phyloP scores from a whole-genome alignment of 2,329 filamentous ascomycete genomes.

The Sporothrix schenckii region DNA sequence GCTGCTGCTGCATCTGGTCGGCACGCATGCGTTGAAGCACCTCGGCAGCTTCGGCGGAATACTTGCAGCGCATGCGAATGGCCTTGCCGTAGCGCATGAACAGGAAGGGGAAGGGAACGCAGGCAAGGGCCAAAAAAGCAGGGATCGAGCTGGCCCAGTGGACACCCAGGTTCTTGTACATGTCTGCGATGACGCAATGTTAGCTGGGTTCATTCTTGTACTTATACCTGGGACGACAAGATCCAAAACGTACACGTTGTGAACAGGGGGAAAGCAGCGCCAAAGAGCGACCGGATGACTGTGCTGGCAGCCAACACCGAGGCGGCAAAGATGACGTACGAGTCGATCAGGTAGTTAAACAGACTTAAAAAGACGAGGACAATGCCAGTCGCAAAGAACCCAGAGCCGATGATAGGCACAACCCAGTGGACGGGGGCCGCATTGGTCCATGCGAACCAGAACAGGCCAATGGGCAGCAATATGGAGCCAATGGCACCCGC shows the following conservation, averaged over 20 bases:
- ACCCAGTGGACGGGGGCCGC: constrained; percentile 46
- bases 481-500: constrained; percentile 64
- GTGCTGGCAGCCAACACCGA: constrained; percentile 73
- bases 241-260: constrained; percentile 49
- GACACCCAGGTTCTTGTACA: constrained; percentile 64
- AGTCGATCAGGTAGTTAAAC: constrained; percentile 69
- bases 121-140: constrained; percentile 71
- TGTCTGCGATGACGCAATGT: constrained; percentile 39
- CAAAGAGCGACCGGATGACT: constrained; percentile 71
- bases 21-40: constrained; percentile 55
- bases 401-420: constrained; percentile 45
- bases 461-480: constrained; percentile 64
- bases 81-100: constrained; percentile 71
- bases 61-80: constrained; percentile 71
- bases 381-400: constrained; percentile 50
- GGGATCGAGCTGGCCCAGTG: constrained; percentile 77
- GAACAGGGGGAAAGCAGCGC: constrained; percentile 73
- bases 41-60: constrained; percentile 65
- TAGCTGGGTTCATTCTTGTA: constrained; percentile 45
- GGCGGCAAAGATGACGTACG: constrained; percentile 75
- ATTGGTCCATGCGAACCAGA: constrained; percentile 72
- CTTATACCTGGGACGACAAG: constrained; percentile 45
- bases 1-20: constrained; percentile 38
- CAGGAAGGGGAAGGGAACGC: constrained; percentile 73
- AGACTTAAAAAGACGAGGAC: constrained; percentile 68